Evolutionary conservation across 768 basidiomycete species (phyloP), one percentile per base, ranked within the genome.

Genomic region (Kwoniella bestiolae): DNA sequence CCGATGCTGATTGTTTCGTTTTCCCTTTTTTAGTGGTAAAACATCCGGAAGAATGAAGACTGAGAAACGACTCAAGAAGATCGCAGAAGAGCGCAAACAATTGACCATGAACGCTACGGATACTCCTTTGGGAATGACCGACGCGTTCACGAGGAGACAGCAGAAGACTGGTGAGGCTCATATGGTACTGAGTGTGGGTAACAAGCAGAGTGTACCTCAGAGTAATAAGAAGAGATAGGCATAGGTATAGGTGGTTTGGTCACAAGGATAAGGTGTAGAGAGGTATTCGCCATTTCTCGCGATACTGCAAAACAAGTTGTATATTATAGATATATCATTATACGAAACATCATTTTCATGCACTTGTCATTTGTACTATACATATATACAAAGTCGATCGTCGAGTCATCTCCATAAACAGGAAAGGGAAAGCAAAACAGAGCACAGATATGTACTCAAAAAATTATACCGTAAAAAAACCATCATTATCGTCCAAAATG

Each of bases 21-120:
- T 47, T 7, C n/a, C n/a, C n/a, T 59, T 47, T 45, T 32, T 7
- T 50, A 81, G 80, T 72, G 96, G 96, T 35, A 97, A 98, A 82
- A 92, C 92, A 2, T 91, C 91, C 0, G 96, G 96, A 11, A 91
- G 90, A 83, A 91, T 91, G 87, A 98, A 98, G 86, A 94, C 90
- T 25, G 95, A 97, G 85, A 97, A 97, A 81, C 86, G 92, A 66
- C 76, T 97, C 70, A 94, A 94, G 86, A 94, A 91, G 84, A 97
- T 98, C 69, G 91, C 89, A n/a, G 94, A 98, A 74, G 96, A 99
- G 84, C 87, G 90, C 81, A 97, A 96, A 84, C 86, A 92, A 78
- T 87, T 87, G 65, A 90, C 93, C 9, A 97, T 97, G 94, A 88
- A 86, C 18, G 92, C 92, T 72, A 92, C 92, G 1, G 96, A 99